A percentile compares a stretch with the other conserved stretches of the same genome.
Evolutionary conservation across 768 basidiomycete species (phyloP).

Genomic region (Phlegmacium glaucopus): DNA sequence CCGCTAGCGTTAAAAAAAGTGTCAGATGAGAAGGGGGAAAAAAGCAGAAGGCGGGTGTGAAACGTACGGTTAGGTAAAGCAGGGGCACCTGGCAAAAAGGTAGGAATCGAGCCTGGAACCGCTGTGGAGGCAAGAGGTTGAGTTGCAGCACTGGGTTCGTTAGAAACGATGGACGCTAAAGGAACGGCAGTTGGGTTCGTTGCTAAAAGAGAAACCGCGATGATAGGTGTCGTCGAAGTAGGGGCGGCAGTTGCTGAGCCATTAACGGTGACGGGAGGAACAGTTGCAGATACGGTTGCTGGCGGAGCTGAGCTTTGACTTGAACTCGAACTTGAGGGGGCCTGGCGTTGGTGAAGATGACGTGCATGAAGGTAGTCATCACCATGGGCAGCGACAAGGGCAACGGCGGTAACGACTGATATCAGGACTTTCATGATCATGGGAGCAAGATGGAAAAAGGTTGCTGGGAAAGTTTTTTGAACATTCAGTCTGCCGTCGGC

Average conservation of each 20-base stretch:
- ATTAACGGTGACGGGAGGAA: not conserved
- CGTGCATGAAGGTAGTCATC: conserved; percentile 20
- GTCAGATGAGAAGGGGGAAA: not conserved
- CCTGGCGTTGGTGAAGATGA: conserved; percentile 26
- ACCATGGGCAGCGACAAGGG: conserved; percentile 38
- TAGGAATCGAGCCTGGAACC: conserved; percentile 48
- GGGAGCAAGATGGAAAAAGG: conserved; percentile 12
- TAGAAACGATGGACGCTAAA: conserved; percentile 44
- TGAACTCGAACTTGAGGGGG: conserved; percentile 8
- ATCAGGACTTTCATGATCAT: conserved; percentile 32
- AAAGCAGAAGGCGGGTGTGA: conserved; percentile 1
- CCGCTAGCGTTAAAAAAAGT: conserved; percentile 26
- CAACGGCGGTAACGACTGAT: conserved; percentile 24
- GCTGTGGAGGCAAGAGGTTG: conserved; percentile 42
- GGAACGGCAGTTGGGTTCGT: conserved; percentile 64
- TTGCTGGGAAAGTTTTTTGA: conserved; percentile 9
- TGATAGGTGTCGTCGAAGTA: conserved; percentile 7
- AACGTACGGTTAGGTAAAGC: conserved; percentile 51
- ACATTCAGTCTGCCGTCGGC: conserved; percentile 7
- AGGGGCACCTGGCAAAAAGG: conserved; percentile 53
- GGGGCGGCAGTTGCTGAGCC: conserved; percentile 5
- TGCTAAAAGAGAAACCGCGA: conserved; percentile 37
- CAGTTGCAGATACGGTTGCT: conserved; percentile 3
- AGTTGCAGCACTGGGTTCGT: conserved; percentile 40
- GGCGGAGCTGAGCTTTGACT: conserved; percentile 4